Percentiles rank a stretch among this genome's conserved stretches.
Evolutionary conservation across 345 rosid species (phyloP).

Genomic region (Salix brachista): DNA sequence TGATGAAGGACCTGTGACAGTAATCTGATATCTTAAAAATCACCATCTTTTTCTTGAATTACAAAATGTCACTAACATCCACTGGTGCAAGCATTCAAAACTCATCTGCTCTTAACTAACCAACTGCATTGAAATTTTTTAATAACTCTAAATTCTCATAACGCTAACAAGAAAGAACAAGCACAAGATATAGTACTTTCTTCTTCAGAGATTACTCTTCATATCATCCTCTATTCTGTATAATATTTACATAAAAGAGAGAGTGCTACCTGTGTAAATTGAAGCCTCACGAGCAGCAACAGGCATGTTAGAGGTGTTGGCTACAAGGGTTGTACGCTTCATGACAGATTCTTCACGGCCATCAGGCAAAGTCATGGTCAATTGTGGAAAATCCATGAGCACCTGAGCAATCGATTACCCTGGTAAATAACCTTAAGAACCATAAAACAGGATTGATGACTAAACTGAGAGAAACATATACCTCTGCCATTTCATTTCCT

Average conservation of each 20-base stretch:
- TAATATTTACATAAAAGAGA: background rate
- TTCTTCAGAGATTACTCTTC: background rate
- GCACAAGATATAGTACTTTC: background rate
- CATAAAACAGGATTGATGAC: background rate
- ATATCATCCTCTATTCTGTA: background rate
- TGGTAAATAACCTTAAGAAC: background rate
- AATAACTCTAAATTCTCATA: background rate
- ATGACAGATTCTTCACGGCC: constrained; percentile 99
- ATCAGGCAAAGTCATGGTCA: constrained; percentile 99
- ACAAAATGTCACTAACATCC: background rate
- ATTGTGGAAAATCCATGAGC: constrained; percentile 99
- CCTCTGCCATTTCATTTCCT: constrained; percentile 99
- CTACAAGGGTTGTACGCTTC: constrained; percentile 99
- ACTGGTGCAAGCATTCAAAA: background rate
- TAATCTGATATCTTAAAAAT: background rate
- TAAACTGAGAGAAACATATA: constrained; percentile 23
- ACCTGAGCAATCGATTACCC: constrained; percentile 42
- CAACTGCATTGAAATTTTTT: background rate
- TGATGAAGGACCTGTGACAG: background rate
- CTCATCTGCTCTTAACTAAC: background rate
- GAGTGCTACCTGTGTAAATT: constrained; percentile 76
- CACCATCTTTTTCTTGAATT: background rate
- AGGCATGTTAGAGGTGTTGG: constrained; percentile 99
- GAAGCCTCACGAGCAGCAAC: constrained; percentile 99
- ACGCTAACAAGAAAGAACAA: background rate